Evolutionary conservation across 805 yeast species (phyloP).

Genomic region (Spathaspora girioi): DNA sequence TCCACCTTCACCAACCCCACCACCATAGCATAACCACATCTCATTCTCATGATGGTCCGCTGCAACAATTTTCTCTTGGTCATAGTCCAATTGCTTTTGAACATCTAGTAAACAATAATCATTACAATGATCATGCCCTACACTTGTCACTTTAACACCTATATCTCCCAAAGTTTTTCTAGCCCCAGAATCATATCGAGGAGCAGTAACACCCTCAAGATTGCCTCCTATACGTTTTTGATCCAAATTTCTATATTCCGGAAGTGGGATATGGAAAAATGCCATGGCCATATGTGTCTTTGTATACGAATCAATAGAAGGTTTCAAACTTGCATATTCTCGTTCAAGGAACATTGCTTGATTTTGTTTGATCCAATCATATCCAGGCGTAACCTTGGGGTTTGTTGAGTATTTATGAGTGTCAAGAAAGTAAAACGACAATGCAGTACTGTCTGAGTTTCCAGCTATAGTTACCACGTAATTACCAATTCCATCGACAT

Average conservation of each 20-base stretch:
- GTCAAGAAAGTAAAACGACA: slow-evolving; percentile 75
- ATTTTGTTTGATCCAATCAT: slow-evolving; percentile 76
- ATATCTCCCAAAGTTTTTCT: slow-evolving; percentile 53
- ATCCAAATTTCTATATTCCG: slow-evolving; percentile 63
- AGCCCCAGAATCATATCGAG: slow-evolving; percentile 66
- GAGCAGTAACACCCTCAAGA: slow-evolving; percentile 78
- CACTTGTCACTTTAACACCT: slow-evolving; percentile 72
- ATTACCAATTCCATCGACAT: slow-evolving; percentile 81
- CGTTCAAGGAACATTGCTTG: slow-evolving; percentile 59
- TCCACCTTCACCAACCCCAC: slow-evolving; percentile 93
- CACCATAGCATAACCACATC: slow-evolving; percentile 91
- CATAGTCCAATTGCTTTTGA: no score
- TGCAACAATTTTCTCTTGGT: no score
- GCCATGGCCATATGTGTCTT: slow-evolving; percentile 69
- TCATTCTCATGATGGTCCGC: slow-evolving; percentile 23
- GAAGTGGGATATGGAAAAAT: slow-evolving; percentile 90
- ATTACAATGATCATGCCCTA: slow-evolving; percentile 96
- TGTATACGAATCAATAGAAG: slow-evolving; percentile 28
- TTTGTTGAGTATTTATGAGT: slow-evolving; percentile 71
- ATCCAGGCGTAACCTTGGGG: slow-evolving; percentile 70
- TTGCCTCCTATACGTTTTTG: slow-evolving; percentile 55
- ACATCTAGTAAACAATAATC: slow-evolving; percentile 76
- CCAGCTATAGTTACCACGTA: slow-evolving; percentile 55
- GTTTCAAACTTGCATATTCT: slow-evolving; percentile 21
- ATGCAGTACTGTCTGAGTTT: slow-evolving; percentile 31